These are phyloP conservation scores for Batkoa obscura DNA, from an alignment of 371 early-diverging fungal species.

Conservation along the genomic window DNA sequence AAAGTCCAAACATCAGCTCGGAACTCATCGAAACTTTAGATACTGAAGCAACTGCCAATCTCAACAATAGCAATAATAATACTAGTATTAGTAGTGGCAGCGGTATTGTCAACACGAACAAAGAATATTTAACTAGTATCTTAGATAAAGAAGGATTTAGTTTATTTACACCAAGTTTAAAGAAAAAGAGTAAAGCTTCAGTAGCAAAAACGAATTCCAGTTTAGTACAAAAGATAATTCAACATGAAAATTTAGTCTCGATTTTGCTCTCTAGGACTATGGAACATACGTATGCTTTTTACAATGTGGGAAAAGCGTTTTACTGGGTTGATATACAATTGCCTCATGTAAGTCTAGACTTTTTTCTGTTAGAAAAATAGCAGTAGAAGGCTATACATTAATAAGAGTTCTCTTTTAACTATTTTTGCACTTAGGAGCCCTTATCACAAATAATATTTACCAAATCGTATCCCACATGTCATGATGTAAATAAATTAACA, in stretches of 20 bases:
- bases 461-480: conserved; percentile 65
- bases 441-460: conserved; percentile 56
- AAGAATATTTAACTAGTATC: background rate
- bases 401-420: background rate
- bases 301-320: conserved; percentile 61
- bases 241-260: conserved; percentile 56
- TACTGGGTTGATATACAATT: conserved; percentile 51
- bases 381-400: background rate
- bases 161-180: conserved; percentile 12
- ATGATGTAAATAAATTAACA: conserved; percentile 64
- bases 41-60: background rate
- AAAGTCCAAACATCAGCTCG: too few relatives aligned
- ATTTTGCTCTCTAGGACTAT: conserved; percentile 37
- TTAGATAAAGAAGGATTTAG: background rate
- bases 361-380: background rate
- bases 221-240: conserved; percentile 60
- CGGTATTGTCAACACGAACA: too few relatives aligned
- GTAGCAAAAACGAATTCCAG: conserved; percentile 37
- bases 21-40: too few relatives aligned
- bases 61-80: background rate
- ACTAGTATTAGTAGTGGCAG: too few relatives aligned
- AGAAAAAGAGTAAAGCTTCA: conserved; percentile 24
- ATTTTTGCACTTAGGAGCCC: conserved; percentile 28
- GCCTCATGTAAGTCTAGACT: conserved; percentile 22
- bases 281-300: conserved; percentile 56